A percentile compares a stretch with the other conserved stretches of the same genome.
phyloP scores from a whole-genome alignment of 805 yeast species.

The Myxozyma kluyveri region DNA sequence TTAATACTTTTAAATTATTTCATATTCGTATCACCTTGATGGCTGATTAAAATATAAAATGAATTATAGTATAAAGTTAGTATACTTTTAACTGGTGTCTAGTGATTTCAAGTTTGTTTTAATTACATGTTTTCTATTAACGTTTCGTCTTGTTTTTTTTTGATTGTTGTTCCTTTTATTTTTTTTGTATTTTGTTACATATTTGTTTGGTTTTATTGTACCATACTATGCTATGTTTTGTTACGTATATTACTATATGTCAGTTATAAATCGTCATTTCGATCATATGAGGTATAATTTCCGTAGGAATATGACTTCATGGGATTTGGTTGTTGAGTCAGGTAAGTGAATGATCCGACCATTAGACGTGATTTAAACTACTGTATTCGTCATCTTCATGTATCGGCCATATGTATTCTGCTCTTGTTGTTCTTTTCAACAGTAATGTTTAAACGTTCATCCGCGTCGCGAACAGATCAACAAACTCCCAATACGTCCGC shows the following conservation, averaged over 20 bases:
- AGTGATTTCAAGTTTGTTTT: neutral
- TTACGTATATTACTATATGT: neutral
- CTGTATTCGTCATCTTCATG: too few relatives aligned
- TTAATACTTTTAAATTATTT: neutral
- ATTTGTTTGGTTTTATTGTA: neutral
- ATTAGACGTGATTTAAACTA: too few relatives aligned
- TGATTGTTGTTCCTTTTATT: neutral
- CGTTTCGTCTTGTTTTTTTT: conserved; percentile 1
- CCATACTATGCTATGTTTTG: neutral
- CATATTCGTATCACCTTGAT: neutral
- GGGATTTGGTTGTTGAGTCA: too few relatives aligned
- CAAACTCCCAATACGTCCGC: too few relatives aligned
- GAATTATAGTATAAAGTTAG: neutral
- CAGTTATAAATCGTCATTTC: too few relatives aligned
- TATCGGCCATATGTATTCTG: too few relatives aligned
- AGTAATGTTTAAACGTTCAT: too few relatives aligned
- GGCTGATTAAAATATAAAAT: neutral
- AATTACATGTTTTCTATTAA: conserved; percentile 3
- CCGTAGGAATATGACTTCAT: too few relatives aligned
- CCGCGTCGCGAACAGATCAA: too few relatives aligned
- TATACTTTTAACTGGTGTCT: neutral
- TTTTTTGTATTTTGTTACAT: neutral
- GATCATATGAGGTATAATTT: too few relatives aligned
- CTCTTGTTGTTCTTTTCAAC: too few relatives aligned
- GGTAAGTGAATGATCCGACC: too few relatives aligned